Evolutionary conservation across 2,329 filamentous ascomycete species (phyloP).

Genomic region (Pseudogymnoascus sp.): DNA sequence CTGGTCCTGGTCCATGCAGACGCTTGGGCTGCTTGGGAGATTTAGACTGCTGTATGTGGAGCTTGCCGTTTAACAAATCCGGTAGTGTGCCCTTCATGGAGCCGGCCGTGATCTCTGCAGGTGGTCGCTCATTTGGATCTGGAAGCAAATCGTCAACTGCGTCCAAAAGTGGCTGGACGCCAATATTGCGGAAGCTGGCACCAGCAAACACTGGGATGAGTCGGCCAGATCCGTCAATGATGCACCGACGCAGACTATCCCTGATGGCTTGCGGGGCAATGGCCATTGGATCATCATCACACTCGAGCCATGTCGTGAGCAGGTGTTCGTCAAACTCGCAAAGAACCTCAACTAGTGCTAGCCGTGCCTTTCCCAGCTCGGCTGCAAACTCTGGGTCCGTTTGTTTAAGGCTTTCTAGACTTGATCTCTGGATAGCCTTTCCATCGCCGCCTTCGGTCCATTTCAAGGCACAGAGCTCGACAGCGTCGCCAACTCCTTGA

Average conservation of each 20-base stretch:
- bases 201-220: constrained; percentile 84
- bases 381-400: constrained; percentile 43
- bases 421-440: constrained; percentile 48
- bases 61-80: constrained; percentile 37
- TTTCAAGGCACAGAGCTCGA: constrained; percentile 64
- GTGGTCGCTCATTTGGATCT: constrained; percentile 69
- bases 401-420: constrained; percentile 42
- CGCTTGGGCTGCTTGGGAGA: constrained; percentile 23
- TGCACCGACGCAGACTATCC: constrained; percentile 63
- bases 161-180: constrained; percentile 84
- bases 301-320: constrained; percentile 74
- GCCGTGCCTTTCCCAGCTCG: constrained; percentile 68
- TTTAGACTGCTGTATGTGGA: constrained; percentile 30
- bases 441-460: constrained; percentile 64
- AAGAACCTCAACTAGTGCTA: constrained; percentile 70
- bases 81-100: constrained; percentile 45
- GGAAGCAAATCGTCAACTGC: constrained; percentile 83
- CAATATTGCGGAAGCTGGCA: constrained; percentile 88
- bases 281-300: constrained; percentile 61
- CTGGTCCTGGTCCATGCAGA: constrained; percentile 19
- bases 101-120: constrained; percentile 66
- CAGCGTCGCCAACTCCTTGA: constrained; percentile 74
- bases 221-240: constrained; percentile 58
- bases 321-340: constrained; percentile 84
- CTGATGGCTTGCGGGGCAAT: constrained; percentile 61